Evolutionary conservation across 495 filamentous ascomycete species (phyloP).

Genomic region (Neurospora sp.): DNA sequence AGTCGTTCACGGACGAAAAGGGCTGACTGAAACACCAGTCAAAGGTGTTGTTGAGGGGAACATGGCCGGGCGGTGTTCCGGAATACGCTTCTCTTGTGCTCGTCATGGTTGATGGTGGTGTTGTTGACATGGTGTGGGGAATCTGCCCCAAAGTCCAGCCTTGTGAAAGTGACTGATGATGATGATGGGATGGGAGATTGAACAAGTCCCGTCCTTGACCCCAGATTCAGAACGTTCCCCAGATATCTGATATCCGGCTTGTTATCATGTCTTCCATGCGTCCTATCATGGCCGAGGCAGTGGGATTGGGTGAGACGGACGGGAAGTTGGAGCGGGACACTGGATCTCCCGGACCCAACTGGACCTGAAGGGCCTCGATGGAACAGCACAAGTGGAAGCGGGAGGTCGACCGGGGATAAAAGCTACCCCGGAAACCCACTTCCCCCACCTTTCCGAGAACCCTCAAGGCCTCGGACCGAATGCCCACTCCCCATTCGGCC

Average conservation of each 20-base stretch:
- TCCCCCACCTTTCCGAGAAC: neutral
- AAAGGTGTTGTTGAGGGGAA: constrained; percentile 16
- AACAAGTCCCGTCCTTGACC: neutral
- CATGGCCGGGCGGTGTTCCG: constrained; percentile 10
- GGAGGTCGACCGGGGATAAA: neutral
- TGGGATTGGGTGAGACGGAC: neutral
- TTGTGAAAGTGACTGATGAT: neutral
- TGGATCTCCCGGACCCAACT: neutral
- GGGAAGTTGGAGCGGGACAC: neutral
- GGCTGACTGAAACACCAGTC: constrained; percentile 21
- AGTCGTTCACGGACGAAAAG: constrained; percentile 12
- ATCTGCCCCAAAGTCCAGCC: neutral
- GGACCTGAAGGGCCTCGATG: neutral
- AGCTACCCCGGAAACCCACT: neutral
- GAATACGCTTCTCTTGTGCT: constrained; percentile 7
- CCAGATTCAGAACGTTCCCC: neutral
- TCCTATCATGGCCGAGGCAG: neutral
- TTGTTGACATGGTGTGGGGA: neutral
- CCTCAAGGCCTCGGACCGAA: neutral
- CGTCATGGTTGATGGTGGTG: neutral
- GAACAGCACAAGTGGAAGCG: neutral
- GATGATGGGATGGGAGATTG: neutral
- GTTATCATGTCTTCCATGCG: neutral
- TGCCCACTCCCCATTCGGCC: neutral
- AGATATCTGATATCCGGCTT: neutral